Conservation (phyloP, 768 basidiomycete genomes). For the Mycena vulgaris region DNA sequence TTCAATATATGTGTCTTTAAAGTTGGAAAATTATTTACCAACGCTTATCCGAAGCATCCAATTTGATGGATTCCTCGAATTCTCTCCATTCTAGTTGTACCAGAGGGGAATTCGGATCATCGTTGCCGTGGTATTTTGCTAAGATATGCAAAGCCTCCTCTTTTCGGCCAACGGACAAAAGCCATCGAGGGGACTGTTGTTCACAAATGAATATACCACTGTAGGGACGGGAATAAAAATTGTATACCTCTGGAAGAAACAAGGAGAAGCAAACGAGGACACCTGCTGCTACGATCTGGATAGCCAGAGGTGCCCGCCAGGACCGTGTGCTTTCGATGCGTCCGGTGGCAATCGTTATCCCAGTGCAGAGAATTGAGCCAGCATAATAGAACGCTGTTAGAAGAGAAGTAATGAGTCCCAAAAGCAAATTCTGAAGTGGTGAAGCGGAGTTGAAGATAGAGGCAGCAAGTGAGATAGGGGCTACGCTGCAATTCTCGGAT, state of each 20-base stretch:
- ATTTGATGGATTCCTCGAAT: constrained; percentile 55
- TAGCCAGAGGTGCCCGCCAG: constrained; percentile 68
- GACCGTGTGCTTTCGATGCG: constrained; percentile 52
- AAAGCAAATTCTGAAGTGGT: too few relatives aligned
- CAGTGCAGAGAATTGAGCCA: constrained; percentile 58
- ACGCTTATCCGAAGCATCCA: constrained; percentile 59
- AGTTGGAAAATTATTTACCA: constrained; percentile 46
- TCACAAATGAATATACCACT: not conserved
- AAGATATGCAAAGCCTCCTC: constrained; percentile 48
- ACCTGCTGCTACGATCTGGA: constrained; percentile 65
- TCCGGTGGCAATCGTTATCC: constrained; percentile 61
- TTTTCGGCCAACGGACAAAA: constrained; percentile 51
- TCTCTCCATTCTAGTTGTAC: constrained; percentile 56
- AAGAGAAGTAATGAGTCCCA: not conserved
- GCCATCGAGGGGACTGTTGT: constrained; percentile 53
- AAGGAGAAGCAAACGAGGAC: constrained; percentile 49
- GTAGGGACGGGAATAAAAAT: not conserved
- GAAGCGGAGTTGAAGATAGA: too few relatives aligned
- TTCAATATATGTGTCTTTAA: not conserved
- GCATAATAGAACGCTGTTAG: constrained; percentile 61
- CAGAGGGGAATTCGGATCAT: constrained; percentile 51
- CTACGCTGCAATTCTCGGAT: too few relatives aligned
- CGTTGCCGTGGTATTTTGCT: constrained; percentile 53
- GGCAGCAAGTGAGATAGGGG: too few relatives aligned
- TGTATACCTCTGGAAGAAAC: constrained; percentile 44